Percentiles rank a stretch among this genome's conserved stretches.
Evolutionary conservation across 2,329 filamentous ascomycete species (phyloP).

Genomic region (Arthroderma sp.): DNA sequence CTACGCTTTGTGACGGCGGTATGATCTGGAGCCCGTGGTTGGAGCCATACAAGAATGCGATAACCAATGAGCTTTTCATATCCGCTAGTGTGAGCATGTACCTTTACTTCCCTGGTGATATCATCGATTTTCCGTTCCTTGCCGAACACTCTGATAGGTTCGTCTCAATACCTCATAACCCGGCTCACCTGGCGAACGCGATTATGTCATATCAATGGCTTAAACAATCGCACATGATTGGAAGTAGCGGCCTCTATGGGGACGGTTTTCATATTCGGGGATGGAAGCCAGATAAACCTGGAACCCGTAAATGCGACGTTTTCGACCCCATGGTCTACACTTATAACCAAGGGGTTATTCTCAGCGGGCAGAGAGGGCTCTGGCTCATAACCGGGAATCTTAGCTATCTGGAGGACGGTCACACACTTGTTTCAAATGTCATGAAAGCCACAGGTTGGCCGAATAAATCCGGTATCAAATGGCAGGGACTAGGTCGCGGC

Average conservation of each 20-base stretch:
- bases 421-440: slow-evolving; percentile 59
- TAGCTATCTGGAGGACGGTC: slow-evolving; percentile 63
- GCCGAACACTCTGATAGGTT: slow-evolving; percentile 13
- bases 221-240: slow-evolving; percentile 64
- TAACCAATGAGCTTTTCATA: slow-evolving; percentile 86
- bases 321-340: slow-evolving; percentile 86
- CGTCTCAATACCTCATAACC: slow-evolving; percentile 38
- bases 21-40: slow-evolving; percentile 82
- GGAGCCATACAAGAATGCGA: slow-evolving; percentile 84
- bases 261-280: slow-evolving; percentile 80
- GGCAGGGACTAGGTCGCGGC: slow-evolving; percentile 62
- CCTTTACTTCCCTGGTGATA: slow-evolving; percentile 70
- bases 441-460: slow-evolving; percentile 68
- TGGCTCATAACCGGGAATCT: slow-evolving; percentile 65
- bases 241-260: slow-evolving; percentile 57
- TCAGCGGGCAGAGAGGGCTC: slow-evolving; percentile 67
- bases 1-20: slow-evolving; percentile 64
- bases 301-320: slow-evolving; percentile 62
- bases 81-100: slow-evolving; percentile 82
- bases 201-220: slow-evolving; percentile 73
- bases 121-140: slow-evolving; percentile 39
- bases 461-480: slow-evolving; percentile 33
- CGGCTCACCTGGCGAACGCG: slow-evolving; percentile 58
- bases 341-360: slow-evolving; percentile 86
- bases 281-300: slow-evolving; percentile 42